Evolutionary conservation across 495 filamentous ascomycete species (phyloP), one percentile per base, ranked within the genome.

Genomic region (Penicillium antarcticum): DNA sequence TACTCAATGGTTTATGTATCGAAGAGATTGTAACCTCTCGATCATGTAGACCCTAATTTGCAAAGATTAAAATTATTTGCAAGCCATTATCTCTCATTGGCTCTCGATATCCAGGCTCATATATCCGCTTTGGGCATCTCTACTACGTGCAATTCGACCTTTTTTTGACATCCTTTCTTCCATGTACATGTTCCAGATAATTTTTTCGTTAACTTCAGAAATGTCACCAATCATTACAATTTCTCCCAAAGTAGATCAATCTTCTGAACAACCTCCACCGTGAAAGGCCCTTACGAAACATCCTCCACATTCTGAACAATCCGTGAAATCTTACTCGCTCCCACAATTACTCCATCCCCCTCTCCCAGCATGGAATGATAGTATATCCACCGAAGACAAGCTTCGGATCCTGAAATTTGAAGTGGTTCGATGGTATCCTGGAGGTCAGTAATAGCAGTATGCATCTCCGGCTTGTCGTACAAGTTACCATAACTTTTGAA

Each of bases 281-380:
- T 70, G 43, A 77, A 58, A 23, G 71, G 67, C 14, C 67, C 67
- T 36, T 59, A 60, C 31, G 33, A 13, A 13, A 70, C 60, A 53
- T 57, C 50, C 19, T 33, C 35, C 33, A 67, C 32, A 48, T 69
- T 69, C 49, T 59, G 50, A 40, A 41, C 38, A 23, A 72, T 43
- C 45, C 73, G 68, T 12, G 60, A 37, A 12, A 60, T 42, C 40
- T 55, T 66, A 51, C 64, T 72, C 18, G 63, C 65, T 0, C 69
- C 70, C 13, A 73, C 39, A 38, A 75, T 65, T 2, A 72, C 55
- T 8, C 66, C 65, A 39, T 75, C 71, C 11, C 42, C 52, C 1
- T 63, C 48, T 8, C 41, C n/a, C 35, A 74, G 31, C 13, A 34
- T 51, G 0, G 61, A 72, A 55, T 73, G 66, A 39, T 66, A 60